These are phyloP conservation scores for Lentinula lateritia DNA, from an alignment of 768 basidiomycete genomes.

Conservation along the genomic window DNA sequence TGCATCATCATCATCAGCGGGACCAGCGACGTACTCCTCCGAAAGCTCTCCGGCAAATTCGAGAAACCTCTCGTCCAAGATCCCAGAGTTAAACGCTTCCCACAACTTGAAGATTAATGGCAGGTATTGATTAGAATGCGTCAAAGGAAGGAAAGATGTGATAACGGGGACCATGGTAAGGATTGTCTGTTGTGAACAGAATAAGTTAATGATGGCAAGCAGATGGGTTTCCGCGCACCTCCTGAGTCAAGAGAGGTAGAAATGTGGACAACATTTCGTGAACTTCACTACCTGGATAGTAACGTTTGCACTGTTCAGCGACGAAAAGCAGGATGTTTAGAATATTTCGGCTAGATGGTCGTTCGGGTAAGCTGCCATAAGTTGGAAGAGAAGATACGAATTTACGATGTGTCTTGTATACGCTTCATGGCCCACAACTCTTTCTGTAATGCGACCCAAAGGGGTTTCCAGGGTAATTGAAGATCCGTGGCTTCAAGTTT, in stretches of 20 bases:
- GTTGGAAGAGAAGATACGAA: conserved; percentile 5
- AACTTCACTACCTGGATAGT: conserved; percentile 62
- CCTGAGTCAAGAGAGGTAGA: conserved; percentile 63
- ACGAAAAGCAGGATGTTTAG: conserved; percentile 70
- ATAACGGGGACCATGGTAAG: conserved; percentile 71
- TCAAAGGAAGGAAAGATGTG: conserved; percentile 71
- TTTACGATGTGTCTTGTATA: conserved; percentile 54
- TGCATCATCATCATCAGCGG: conserved; percentile 39
- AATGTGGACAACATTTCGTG: conserved; percentile 67
- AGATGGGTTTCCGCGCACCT: conserved; percentile 38
- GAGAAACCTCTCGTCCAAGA: conserved; percentile 70
- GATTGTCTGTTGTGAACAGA: conserved; percentile 40
- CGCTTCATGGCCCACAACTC: conserved; percentile 72
- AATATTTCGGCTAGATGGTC: conserved; percentile 45
- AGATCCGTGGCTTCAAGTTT: conserved; percentile 67
- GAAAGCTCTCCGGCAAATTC: conserved; percentile 66
- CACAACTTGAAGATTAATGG: conserved; percentile 70
- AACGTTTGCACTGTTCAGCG: conserved; percentile 67
- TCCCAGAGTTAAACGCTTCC: conserved; percentile 72
- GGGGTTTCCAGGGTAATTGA: conserved; percentile 64
- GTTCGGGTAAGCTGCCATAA: background rate
- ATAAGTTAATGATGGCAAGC: background rate
- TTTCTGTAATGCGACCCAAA: conserved; percentile 72
- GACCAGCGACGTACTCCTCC: conserved; percentile 64
- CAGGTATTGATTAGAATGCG: conserved; percentile 60